A percentile compares a stretch with the other conserved stretches of the same genome.
Conservation (phyloP, 805 yeast genomes). For the Ogataea ganodermae region DNA sequence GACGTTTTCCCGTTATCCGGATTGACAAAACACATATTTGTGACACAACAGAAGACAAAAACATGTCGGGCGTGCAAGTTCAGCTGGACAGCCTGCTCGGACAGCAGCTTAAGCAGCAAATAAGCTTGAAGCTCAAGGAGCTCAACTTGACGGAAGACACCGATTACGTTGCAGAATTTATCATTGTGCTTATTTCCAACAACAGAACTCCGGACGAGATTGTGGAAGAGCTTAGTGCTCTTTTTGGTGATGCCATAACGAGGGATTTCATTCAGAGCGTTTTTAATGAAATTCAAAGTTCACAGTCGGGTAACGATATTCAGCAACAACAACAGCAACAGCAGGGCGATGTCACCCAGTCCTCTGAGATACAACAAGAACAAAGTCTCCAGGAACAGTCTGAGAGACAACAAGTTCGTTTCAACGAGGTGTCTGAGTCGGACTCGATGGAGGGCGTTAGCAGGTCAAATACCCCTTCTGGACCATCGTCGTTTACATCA, state of each 20-base stretch:
- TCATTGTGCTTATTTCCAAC: slow-evolving; percentile 68
- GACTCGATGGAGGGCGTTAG: slow-evolving; percentile 23
- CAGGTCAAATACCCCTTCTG: slow-evolving; percentile 21
- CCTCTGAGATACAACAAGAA: slow-evolving; percentile 16
- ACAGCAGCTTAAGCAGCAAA: slow-evolving; percentile 44
- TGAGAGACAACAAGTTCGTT: slow-evolving; percentile 33
- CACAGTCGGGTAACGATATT: slow-evolving; percentile 27
- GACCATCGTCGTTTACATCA: slow-evolving; percentile 25
- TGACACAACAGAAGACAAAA: not conserved
- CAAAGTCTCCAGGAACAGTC: slow-evolving; percentile 24
- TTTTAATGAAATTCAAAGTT: slow-evolving; percentile 53
- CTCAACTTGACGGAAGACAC: slow-evolving; percentile 52
- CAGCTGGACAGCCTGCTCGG: slow-evolving; percentile 38
- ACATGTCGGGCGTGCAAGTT: slow-evolving; percentile 27
- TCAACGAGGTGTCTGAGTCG: slow-evolving; percentile 25
- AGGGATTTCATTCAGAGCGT: slow-evolving; percentile 57
- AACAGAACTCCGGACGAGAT: slow-evolving; percentile 64
- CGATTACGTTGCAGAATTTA: slow-evolving; percentile 70
- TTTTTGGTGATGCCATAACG: slow-evolving; percentile 64
- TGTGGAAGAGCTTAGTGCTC: slow-evolving; percentile 56
- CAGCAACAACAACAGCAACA: slow-evolving; percentile 15
- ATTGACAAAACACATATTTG: not conserved
- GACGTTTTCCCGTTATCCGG: no score
- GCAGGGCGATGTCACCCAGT: not conserved
- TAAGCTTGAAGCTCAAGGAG: slow-evolving; percentile 42